Evolutionary conservation across 1,284 basidiomycete genomes (phyloP).

Genomic region (Puccinia polysora): DNA sequence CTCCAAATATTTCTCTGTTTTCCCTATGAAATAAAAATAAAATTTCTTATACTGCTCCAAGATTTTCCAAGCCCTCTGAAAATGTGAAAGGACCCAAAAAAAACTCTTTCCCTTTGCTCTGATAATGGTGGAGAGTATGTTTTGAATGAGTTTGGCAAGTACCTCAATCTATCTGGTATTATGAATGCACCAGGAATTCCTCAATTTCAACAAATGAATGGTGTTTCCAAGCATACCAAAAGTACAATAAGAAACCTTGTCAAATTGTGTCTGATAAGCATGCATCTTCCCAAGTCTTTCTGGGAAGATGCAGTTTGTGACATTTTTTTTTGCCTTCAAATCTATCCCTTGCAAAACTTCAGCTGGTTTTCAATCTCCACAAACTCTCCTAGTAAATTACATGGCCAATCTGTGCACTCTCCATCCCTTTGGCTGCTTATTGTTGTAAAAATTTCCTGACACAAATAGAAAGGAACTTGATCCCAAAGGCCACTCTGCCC

Average conservation of each 20-base stretch:
- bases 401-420: not conserved
- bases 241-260: not conserved
- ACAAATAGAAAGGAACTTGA: too few relatives aligned
- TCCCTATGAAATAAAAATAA: slow-evolving; percentile 34
- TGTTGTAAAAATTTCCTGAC: too few relatives aligned
- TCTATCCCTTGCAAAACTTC: not conserved
- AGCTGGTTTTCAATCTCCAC: not conserved
- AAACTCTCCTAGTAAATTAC: not conserved
- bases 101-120: slow-evolving; percentile 15
- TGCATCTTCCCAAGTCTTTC: not conserved
- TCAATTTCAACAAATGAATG: slow-evolving; percentile 41
- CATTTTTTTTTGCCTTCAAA: not conserved
- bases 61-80: slow-evolving; percentile 5
- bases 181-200: slow-evolving; percentile 22
- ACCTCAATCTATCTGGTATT: slow-evolving; percentile 31
- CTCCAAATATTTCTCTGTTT: slow-evolving; percentile 7
- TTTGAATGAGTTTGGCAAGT: slow-evolving; percentile 9
- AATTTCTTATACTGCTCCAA: slow-evolving; percentile 20
- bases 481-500: too few relatives aligned
- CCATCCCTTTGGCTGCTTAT: too few relatives aligned
- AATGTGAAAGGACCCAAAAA: slow-evolving; percentile 9
- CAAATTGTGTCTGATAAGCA: not conserved
- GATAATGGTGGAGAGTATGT: slow-evolving; percentile 45
- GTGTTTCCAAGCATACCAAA: not conserved
- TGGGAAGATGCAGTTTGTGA: not conserved